A percentile compares a stretch with the other conserved stretches of the same genome.
Conservation (phyloP, 1,284 basidiomycete genomes). For the Fomitiporia mediterranea region DNA sequence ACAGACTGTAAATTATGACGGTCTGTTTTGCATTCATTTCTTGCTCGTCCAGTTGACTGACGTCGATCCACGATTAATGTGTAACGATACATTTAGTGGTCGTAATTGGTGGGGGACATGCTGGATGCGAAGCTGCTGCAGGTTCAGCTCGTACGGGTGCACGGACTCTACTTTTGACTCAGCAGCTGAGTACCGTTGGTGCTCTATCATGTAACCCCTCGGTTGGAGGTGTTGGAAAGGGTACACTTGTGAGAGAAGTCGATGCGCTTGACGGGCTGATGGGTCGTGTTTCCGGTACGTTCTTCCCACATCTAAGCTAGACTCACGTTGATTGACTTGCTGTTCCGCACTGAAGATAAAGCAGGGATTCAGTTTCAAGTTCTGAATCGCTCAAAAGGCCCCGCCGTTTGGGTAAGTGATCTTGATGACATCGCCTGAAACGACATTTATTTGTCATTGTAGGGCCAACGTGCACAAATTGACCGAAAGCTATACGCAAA, state of each 20-base stretch:
- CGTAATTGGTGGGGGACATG: conserved; percentile 89
- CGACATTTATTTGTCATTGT: too few species aligned
- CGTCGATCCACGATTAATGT: neutral
- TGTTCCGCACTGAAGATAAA: conserved; percentile 49
- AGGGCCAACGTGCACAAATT: conserved; percentile 89
- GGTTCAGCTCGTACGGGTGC: conserved; percentile 81
- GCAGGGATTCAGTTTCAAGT: conserved; percentile 87
- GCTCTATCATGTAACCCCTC: conserved; percentile 91
- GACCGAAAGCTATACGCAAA: conserved; percentile 79
- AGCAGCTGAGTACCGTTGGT: conserved; percentile 75
- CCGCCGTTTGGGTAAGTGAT: conserved; percentile 75
- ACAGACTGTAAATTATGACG: neutral
- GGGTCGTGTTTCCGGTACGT: conserved; percentile 65
- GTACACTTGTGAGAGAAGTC: conserved; percentile 82
- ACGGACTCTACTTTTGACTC: conserved; percentile 75
- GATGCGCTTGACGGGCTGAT: conserved; percentile 85
- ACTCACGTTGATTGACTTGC: neutral
- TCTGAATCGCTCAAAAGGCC: conserved; percentile 80
- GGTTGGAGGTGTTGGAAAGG: conserved; percentile 86
- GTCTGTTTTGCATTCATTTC: neutral
- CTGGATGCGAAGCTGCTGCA: conserved; percentile 86
- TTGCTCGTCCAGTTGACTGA: too few species aligned
- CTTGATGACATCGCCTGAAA: too few species aligned
- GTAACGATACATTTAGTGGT: conserved; percentile 47
- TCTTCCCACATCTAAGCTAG: neutral